A percentile compares a stretch with the other conserved stretches of the same genome.
Conservation (phyloP, 75 land plant species). For the Ceratopteris richardii region DNA sequence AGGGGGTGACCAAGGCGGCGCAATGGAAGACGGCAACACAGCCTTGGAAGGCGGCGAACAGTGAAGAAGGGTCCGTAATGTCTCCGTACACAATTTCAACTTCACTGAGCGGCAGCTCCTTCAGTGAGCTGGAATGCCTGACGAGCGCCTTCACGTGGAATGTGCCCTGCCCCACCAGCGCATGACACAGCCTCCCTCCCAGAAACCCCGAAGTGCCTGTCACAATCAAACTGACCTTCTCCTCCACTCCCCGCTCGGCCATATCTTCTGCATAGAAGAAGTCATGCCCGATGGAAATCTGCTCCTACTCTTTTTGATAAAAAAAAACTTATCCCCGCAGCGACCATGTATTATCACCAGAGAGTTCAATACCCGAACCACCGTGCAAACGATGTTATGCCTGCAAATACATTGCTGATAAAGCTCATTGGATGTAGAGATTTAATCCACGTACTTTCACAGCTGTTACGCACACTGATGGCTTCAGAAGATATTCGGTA, state of each 20-base stretch:
- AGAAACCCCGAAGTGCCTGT: conserved; percentile 88
- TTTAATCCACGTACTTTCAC: too few species aligned
- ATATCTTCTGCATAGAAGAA: too few species aligned
- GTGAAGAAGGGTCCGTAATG: conserved; percentile 54
- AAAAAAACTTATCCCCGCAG: too few species aligned
- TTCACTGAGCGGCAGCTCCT: conserved; percentile 32
- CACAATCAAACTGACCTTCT: conserved; percentile 33
- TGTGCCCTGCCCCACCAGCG: conserved; percentile 37
- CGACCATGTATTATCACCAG: too few species aligned
- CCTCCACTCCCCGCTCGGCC: neutral
- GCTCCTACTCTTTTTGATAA: too few species aligned
- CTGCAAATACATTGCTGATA: too few species aligned
- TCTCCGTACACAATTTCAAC: conserved; percentile 70
- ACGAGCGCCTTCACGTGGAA: conserved; percentile 56
- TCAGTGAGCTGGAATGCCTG: conserved; percentile 50
- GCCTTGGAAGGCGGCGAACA: conserved; percentile 50
- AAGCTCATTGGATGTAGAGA: too few species aligned
- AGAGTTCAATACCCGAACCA: too few species aligned
- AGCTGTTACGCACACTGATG: too few species aligned
- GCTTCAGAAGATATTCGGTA: too few species aligned
- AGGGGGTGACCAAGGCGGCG: conserved; percentile 78
- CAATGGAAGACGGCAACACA: conserved; percentile 66
- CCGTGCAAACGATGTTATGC: too few species aligned
- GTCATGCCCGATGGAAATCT: too few species aligned
- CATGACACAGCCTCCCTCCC: conserved; percentile 59